Base-by-base conservation (phyloP, 768 basidiomycete species). In the Amanita rubescens region DNA sequence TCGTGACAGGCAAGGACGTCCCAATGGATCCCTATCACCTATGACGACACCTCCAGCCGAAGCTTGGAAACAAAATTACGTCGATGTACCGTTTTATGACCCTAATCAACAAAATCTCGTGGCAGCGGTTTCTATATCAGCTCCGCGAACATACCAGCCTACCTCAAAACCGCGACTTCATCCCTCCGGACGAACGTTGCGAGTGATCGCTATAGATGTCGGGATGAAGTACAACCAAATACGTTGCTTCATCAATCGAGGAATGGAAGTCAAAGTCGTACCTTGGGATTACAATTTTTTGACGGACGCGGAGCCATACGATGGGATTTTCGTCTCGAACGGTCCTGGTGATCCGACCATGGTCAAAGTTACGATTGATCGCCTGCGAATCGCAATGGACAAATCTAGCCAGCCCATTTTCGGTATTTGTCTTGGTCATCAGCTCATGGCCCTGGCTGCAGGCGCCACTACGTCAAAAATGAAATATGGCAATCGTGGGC, bases 171-270 rank as follows among this genome's bases (percentile, higher is more conserved):
- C 81, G 20, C 79, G 73, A 50, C 65, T 81, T 32, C 90, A 96
- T 64, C 87, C 90, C 2, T 84, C 82, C 1, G 90, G 89, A 27
- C 82, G 94, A 47, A 71, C 81, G 0, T 65, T 98, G 27, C 87
- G 96, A 56, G 80, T 99, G 25, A 64, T 99, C 14, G 93, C 92
- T 5, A 72, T 98, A 55, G 96, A 99, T 66, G 95, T 98, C 48
- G 96, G 96, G n/a, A 98, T 98, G 91, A 99, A 99, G 71, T 96
- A 90, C 75, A 98, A 98, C 70, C 96, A 99, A 70, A 94, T 98
- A 61, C 81, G 96, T 32, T 99, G 96, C 75, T 97, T 99, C 72
- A 82, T 81, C 39, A 76, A 82, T 34, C 87, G 96, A 32, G 96
- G 96, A 46, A 82, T 97, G 33, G 92, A 98, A 68, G 76, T 98